Evolutionary conservation across 1,139 yeast species (phyloP).

Genomic region (Diutina siamensis): DNA sequence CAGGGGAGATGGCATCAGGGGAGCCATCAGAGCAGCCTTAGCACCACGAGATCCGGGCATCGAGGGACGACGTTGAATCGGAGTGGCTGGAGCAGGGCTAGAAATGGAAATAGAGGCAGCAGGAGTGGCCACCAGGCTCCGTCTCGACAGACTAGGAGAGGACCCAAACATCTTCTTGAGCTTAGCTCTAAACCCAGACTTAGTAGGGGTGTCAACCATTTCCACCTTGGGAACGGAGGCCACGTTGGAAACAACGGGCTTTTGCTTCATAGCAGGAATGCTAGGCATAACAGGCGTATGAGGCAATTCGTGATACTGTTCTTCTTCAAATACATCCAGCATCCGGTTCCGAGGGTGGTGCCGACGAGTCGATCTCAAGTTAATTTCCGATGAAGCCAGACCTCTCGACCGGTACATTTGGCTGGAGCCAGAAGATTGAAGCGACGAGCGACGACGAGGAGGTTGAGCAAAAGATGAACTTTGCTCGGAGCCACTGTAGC

Average conservation of each 20-base stretch:
- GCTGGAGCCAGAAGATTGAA: neutral
- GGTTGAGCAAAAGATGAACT: neutral
- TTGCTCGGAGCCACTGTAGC: constrained; percentile 8
- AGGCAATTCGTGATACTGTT: neutral
- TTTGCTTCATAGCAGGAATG: neutral
- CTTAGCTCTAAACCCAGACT: constrained; percentile 4
- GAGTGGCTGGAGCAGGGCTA: neutral
- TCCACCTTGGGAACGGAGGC: neutral
- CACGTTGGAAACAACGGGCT: neutral
- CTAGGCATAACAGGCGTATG: neutral
- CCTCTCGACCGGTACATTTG: neutral
- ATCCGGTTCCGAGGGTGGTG: neutral
- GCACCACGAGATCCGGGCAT: constrained; percentile 5
- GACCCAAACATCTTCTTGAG: neutral
- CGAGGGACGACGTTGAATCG: neutral
- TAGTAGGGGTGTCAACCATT: neutral
- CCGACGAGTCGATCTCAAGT: neutral
- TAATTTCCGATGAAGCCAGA: neutral
- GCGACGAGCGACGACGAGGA: neutral
- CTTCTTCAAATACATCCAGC: constrained; percentile 4
- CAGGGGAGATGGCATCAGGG: neutral
- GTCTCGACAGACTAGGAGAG: neutral
- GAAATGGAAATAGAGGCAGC: neutral
- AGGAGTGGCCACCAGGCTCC: neutral
- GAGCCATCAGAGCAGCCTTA: neutral